phyloP scores from a whole-genome alignment of 306 rosid genomes.

The Herpetospermum pedunculosum region DNA sequence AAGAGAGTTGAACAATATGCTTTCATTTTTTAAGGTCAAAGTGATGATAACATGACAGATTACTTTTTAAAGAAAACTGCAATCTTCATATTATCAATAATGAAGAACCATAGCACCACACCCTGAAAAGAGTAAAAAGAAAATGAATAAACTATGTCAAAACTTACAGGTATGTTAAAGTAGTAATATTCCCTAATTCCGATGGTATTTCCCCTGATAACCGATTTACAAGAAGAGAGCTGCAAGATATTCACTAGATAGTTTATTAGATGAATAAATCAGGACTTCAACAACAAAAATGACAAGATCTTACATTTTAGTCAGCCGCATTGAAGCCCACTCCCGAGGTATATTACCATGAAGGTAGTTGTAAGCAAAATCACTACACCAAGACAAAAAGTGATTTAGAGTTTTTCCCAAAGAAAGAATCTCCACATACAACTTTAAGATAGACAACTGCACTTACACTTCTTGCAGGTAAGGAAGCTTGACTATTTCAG shows the following conservation, averaged over 20 bases:
- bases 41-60: neutral
- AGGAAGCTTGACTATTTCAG: slow-evolving; percentile 72
- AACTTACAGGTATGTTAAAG: slow-evolving; percentile 54
- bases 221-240: slow-evolving; percentile 67
- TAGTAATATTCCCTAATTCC: slow-evolving; percentile 52
- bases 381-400: slow-evolving; percentile 24
- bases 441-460: neutral
- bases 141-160: neutral
- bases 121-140: slow-evolving; percentile 1
- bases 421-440: neutral
- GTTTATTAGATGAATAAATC: slow-evolving; percentile 12
- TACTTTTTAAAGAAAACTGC: neutral
- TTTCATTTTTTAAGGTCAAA: neutral
- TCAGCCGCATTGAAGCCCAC: slow-evolving; percentile 51
- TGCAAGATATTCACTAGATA: slow-evolving; percentile 32
- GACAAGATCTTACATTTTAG: slow-evolving; percentile 41
- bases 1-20: neutral
- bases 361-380: slow-evolving; percentile 56
- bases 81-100: neutral
- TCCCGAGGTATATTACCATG: slow-evolving; percentile 64
- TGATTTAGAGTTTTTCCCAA: neutral
- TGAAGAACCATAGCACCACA: neutral
- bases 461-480: slow-evolving; percentile 55
- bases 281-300: slow-evolving; percentile 5
- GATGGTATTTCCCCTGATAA: slow-evolving; percentile 75